Base-by-base conservation (phyloP, 75 land plant genomes). In the Gnetum montanum region DNA sequence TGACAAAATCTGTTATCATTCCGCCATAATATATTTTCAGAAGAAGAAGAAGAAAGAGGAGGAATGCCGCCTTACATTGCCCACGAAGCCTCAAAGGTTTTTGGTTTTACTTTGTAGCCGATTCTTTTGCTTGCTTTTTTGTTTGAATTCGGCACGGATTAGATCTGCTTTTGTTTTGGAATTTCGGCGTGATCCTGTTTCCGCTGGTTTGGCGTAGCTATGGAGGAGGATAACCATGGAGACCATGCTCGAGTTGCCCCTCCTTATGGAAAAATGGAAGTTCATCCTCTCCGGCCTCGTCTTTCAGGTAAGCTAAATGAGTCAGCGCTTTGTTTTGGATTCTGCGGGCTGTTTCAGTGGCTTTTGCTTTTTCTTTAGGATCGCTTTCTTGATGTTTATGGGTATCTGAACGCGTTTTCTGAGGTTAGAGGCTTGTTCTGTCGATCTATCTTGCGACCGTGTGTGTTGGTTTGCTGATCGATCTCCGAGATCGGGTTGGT, bases 151-250 rank as follows among this genome's bases (percentile, higher is more conserved):
- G 15, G 25, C 30, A 37, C 3, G 34, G 31, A 49, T 34, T 51
- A 28, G 12, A 49, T 50, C 12, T 50, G 40, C 16, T 29, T 6
- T 33, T 37, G 15, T 54, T 24, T 12, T 6, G 1, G 28, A n/a
- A 6, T 23, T 8, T 24, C 27, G 11, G 1, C 12, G 3, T 41
- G 18, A 7, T 7, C 15, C 2, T 18, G 28, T 19, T 20, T 22
- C 12, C n/a, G 11, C 10, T 38, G 47, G 25, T 25, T 25, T 5
- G 20, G 5, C 10, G n/a, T 62, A 80, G 84, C 38, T 82, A 59
- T 79, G 78, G 83, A 81, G 70, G 58, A 79, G 72, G 66, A 50
- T 79, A 23, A 58, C 35, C 3, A 50, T 54, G 78, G 86, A 82
- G 58, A 62, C 56, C 16, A 37, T 66, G 18, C 54, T 79, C 44